A percentile compares a stretch with the other conserved stretches of the same genome.
Evolutionary conservation across 2,329 filamentous ascomycete species (phyloP).

Genomic region (Stagonosporopsis chrysanthemi): DNA sequence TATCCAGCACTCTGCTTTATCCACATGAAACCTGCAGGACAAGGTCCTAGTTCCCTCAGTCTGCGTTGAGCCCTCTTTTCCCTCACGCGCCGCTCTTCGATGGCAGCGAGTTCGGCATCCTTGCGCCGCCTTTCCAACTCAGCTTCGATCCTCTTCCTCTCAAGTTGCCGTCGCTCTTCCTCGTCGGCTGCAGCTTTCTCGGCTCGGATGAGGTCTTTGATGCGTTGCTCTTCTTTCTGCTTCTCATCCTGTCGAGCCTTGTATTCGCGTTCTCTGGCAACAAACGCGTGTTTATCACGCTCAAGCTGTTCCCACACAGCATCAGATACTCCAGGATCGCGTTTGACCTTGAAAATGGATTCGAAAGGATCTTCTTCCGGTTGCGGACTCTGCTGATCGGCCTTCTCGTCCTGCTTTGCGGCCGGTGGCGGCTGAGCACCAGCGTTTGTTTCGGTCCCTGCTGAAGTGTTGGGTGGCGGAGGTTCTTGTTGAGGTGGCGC

Average conservation of each 20-base stretch:
- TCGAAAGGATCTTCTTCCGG: constrained; percentile 20
- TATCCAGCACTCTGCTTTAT: constrained; percentile 67
- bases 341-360: constrained; percentile 30
- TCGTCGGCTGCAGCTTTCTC: constrained; percentile 39
- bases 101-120: constrained; percentile 50
- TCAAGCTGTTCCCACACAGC: constrained; percentile 68
- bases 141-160: constrained; percentile 28
- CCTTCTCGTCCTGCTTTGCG: constrained; percentile 12
- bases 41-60: constrained; percentile 63
- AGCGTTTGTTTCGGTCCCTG: neutral
- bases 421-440: neutral
- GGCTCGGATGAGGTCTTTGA: constrained; percentile 39
- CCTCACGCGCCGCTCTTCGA: constrained; percentile 49
- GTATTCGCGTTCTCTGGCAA: constrained; percentile 46
- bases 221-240: constrained; percentile 25
- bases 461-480: neutral
- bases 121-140: constrained; percentile 31
- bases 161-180: constrained; percentile 29
- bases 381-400: constrained; percentile 3
- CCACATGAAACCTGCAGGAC: constrained; percentile 66
- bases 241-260: constrained; percentile 45
- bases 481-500: neutral
- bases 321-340: constrained; percentile 67
- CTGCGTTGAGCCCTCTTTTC: constrained; percentile 55
- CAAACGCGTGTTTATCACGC: constrained; percentile 52